These are phyloP conservation scores for Boletus calvinii DNA, from an alignment of 1,284 basidiomycete genomes.

Conservation along the genomic window DNA sequence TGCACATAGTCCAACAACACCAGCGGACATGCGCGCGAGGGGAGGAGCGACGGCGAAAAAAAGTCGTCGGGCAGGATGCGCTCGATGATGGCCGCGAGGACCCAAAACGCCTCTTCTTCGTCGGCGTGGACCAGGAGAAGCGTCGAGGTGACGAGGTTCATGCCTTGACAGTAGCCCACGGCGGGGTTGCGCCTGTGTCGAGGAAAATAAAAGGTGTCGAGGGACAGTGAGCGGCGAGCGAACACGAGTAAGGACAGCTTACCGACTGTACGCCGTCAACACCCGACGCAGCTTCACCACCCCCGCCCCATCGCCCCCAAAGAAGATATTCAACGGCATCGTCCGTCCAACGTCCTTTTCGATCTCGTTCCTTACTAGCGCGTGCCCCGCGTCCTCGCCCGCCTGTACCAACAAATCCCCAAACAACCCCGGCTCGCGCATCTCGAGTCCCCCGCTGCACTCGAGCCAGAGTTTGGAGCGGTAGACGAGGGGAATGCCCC, in stretches of 20 bases:
- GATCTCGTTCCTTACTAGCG: constrained; percentile 73
- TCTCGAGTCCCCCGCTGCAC: constrained; percentile 88
- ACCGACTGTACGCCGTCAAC: constrained; percentile 90
- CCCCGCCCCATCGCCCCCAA: constrained; percentile 92
- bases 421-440: constrained; percentile 91
- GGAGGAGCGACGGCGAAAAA: constrained; percentile 80
- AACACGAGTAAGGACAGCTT: constrained; percentile 35
- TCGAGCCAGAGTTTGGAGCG: constrained; percentile 90
- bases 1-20: constrained; percentile 88
- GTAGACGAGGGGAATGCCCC: constrained; percentile 87
- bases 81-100: constrained; percentile 86
- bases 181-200: constrained; percentile 70
- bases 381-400: constrained; percentile 42
- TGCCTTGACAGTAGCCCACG: constrained; percentile 90
- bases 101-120: constrained; percentile 98
- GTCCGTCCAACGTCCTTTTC: constrained; percentile 94
- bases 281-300: constrained; percentile 90
- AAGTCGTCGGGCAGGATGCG: constrained; percentile 81
- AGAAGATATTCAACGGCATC: constrained; percentile 96
- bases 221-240: too few relatives aligned
- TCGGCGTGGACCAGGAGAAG: constrained; percentile 89
- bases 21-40: constrained; percentile 90
- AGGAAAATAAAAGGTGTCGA: too few relatives aligned
- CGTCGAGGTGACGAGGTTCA: constrained; percentile 95
- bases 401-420: constrained; percentile 73